Base-by-base conservation (phyloP, 441 rosid species). In the Theobroma grandiflorum region DNA sequence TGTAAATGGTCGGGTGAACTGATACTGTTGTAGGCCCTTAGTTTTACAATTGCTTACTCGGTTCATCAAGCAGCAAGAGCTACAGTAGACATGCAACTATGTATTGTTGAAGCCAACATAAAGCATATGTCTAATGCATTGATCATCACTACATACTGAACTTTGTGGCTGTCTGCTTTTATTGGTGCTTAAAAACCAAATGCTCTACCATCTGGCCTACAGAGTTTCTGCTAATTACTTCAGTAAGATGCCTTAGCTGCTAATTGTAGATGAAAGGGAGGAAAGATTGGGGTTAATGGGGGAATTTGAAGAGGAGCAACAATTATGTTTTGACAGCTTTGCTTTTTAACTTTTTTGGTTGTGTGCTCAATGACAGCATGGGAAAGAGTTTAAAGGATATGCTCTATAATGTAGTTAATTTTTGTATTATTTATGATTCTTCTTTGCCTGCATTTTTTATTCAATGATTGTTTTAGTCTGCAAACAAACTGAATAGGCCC, bases 301-400 rank as follows among this genome's bases (percentile, higher is more conserved):
- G 31, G 62, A 9, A 20, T 55, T 20, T 20, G 2, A 4, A 57
- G 31, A 7, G 31, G 62, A 20, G 62, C 31, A 20, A 57, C 12
- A 57, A n/a, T 55, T 55, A 52, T 7, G 55, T 55, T 57, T 57
- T 20, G 33, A 38, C 47, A 65, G 8, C 70, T 65, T 65, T 8
- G 18, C 70, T 38, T 68, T 68, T 4, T 43, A 68, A 22, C 20
- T 43, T 20, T 43, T 5, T 22, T 1, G 38, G 53, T 45, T 43
- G 22, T 20, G 26, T 57, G 62, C 31, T 57, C 62, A 57, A 7
- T 14, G 38, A 14, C 37, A 4, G 38, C 40, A 15, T 15, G 42
- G 14, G 14, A 49, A 70, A 31, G 74, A 49, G 42, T 70, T 70
- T 35, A 15, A 47, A 47, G 57, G 74, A 69, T 71, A 50, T 35